Conservation (phyloP, 805 yeast genomes). For the Candida alai region DNA sequence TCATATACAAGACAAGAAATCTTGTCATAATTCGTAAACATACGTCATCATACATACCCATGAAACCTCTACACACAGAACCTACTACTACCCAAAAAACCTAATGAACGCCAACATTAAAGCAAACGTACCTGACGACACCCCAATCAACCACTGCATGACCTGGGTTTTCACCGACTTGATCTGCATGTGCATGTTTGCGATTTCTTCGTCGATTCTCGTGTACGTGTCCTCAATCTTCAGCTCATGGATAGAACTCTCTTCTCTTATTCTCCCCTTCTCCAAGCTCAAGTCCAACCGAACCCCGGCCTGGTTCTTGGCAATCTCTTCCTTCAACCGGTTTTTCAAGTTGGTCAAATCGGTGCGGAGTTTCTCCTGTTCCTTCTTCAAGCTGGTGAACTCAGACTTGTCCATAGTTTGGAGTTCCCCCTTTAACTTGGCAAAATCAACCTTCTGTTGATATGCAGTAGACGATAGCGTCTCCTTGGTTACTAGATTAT, state of each 20-base stretch:
- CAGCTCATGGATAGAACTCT: conserved; percentile 85
- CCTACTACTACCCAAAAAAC: conserved; percentile 44
- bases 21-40: neutral
- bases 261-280: conserved; percentile 94
- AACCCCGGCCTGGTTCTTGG: conserved; percentile 85
- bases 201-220: conserved; percentile 90
- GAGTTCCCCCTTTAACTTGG: conserved; percentile 87
- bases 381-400: conserved; percentile 74
- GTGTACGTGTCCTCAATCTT: conserved; percentile 94
- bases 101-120: conserved; percentile 88
- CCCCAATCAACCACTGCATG: conserved; percentile 98
- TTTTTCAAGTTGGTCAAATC: conserved; percentile 86
- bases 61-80: too few species aligned
- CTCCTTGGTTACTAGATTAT: conserved; percentile 81
- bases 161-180: conserved; percentile 95
- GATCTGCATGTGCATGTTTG: conserved; percentile 92
- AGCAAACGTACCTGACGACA: conserved; percentile 97
- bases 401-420: conserved; percentile 86
- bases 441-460: conserved; percentile 95
- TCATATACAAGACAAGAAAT: too few species aligned
- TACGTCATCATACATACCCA: too few species aligned
- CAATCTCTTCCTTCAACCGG: conserved; percentile 83
- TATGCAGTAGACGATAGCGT: conserved; percentile 79
- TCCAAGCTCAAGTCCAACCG: conserved; percentile 87
- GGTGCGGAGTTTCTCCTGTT: conserved; percentile 78